Base-by-base conservation (phyloP, 2,329 filamentous ascomycete genomes). In the Neurospora crassa region DNA sequence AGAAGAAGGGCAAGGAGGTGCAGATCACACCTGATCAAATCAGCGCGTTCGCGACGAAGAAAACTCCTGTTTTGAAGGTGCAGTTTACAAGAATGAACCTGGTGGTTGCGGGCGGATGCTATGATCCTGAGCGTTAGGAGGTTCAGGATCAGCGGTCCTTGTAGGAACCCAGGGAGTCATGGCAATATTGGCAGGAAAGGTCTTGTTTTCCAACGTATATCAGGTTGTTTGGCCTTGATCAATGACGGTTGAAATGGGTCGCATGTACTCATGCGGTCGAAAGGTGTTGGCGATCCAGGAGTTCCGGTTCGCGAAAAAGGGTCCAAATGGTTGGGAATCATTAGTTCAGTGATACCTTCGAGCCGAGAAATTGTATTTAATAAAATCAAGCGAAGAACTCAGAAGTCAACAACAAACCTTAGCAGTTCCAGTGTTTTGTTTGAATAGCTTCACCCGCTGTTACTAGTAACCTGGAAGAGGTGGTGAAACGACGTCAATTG, bases 21-120 rank as follows among this genome's bases (percentile, higher is more conserved):
- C 92, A 93, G 77, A 91, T 97, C 67, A 94, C 91, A 0, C 91
- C 94, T 0, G 96, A 99, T 78, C 96, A 98, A 82, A 96, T 99
- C 82, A 93, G 90, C 74, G 94, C 93, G 0, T 98, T 97, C 79
- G 90, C 93, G 0, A 98, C 96, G 4, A 99, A 99, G 87, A 97
- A 97, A 83, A 95, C 92, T 18, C 94, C 95, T 0, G 92, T 98
- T 12, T 92, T 96, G 81, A 96, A 95, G 82, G 94, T 97, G 70
- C 89, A 91, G 78, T 97, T 97, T 77, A 98, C 96, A 3, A 86
- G 93, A 73, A 97, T 97, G 93, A 99, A 99, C 79, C 81, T 98
- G 75, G 91, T 97, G 14, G 85, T 98, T 73, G 94, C 94, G 29
- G 93, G 92, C 67, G 93, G 94, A 34, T 90, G 88, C 77, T 90